These are phyloP conservation scores for Penicillium alfredii DNA, from an alignment of 495 filamentous ascomycete genomes.

Conservation along the genomic window DNA sequence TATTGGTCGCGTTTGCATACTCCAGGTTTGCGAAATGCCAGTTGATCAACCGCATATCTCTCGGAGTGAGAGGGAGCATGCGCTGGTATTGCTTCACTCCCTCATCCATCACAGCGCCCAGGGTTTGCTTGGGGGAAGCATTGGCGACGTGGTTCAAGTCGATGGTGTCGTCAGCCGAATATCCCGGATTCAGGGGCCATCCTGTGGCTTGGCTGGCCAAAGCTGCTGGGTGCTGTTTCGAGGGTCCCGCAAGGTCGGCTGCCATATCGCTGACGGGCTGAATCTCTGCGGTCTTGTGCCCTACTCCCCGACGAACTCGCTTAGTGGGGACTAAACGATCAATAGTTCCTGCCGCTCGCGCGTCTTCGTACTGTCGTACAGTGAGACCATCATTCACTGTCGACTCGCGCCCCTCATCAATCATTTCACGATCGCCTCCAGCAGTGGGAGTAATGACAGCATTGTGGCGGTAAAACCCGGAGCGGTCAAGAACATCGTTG, in stretches of 20 bases:
- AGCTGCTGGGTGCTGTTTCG: conserved; percentile 59
- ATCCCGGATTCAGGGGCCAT: conserved; percentile 66
- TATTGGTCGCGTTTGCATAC: conserved; percentile 89
- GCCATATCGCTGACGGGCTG: conserved; percentile 38
- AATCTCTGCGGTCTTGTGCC: conserved; percentile 42
- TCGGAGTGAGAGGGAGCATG: conserved; percentile 73
- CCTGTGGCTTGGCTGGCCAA: conserved; percentile 71
- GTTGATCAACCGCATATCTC: conserved; percentile 85
- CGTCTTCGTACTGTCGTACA: conserved; percentile 64
- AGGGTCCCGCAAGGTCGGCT: conserved; percentile 49
- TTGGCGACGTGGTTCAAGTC: conserved; percentile 62
- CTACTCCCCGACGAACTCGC: conserved; percentile 37
- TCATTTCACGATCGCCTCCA: conserved; percentile 78
- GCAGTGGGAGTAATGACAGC: conserved; percentile 59
- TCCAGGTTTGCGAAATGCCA: conserved; percentile 99
- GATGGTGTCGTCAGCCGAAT: conserved; percentile 59
- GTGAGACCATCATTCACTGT: conserved; percentile 62
- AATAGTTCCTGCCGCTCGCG: conserved; percentile 39
- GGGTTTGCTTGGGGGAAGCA: conserved; percentile 57
- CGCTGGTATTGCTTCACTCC: conserved; percentile 80
- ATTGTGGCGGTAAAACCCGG: conserved; percentile 81
- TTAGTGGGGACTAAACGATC: conserved; percentile 37
- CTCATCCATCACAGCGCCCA: conserved; percentile 85
- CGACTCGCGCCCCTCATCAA: conserved; percentile 76
- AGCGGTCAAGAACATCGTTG: conserved; percentile 88